Conservation (phyloP, 1,139 yeast genomes). For the Debaryomyces singareniensis region DNA sequence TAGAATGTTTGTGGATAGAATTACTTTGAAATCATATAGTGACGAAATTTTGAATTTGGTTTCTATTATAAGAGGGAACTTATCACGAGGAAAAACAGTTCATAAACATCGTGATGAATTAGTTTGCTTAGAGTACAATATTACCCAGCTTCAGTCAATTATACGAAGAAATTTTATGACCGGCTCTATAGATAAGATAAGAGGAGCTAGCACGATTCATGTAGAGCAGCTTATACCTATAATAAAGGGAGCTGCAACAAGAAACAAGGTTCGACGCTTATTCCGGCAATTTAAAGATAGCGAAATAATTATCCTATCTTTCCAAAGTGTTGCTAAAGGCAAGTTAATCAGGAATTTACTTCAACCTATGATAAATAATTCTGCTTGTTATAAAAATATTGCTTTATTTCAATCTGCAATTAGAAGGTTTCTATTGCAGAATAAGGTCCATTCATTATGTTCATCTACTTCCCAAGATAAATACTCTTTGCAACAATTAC, state of each 20-base stretch:
- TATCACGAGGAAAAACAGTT: constrained; percentile 25
- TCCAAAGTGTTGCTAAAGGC: constrained; percentile 28
- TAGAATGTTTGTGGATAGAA: constrained; percentile 52
- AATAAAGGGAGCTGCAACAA: constrained; percentile 20
- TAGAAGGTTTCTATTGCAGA: constrained; percentile 21
- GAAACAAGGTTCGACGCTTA: constrained; percentile 7
- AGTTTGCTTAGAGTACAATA: constrained; percentile 17
- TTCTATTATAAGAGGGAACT: constrained; percentile 38
- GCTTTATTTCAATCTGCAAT: constrained; percentile 28
- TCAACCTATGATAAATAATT: constrained; percentile 19
- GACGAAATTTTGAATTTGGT: constrained; percentile 35
- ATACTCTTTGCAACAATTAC: constrained; percentile 22
- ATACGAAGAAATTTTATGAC: constrained; percentile 22
- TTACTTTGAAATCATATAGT: constrained; percentile 50
- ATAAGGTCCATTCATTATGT: constrained; percentile 7
- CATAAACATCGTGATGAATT: constrained; percentile 36
- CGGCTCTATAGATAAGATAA: constrained; percentile 3
- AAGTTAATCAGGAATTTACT: constrained; percentile 16
- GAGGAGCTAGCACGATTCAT: constrained; percentile 10
- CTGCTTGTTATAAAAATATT: constrained; percentile 12
- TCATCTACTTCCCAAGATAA: constrained; percentile 7
- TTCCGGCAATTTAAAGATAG: constrained; percentile 3
- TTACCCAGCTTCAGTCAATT: constrained; percentile 32
- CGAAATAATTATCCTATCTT: constrained; percentile 11
- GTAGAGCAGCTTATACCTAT: constrained; percentile 8